Evolutionary conservation across 78 protist genomes (phyloP).

Genomic region (Guillardia theta): DNA sequence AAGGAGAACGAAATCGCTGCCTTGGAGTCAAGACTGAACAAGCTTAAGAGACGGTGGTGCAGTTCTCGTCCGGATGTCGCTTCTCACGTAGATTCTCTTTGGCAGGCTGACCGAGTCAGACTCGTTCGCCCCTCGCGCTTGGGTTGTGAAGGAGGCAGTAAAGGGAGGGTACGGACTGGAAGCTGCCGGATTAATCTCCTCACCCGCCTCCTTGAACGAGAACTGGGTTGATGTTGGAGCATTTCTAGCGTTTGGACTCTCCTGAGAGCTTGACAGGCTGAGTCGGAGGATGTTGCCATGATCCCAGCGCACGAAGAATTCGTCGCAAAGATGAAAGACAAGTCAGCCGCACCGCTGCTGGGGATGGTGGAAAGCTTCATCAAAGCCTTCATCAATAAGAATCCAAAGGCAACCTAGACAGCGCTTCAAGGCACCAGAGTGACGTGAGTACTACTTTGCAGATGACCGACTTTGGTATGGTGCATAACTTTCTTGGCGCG

Average conservation of each 20-base stretch:
- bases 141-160: neutral
- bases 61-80: too few species aligned
- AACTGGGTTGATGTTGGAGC: too few species aligned
- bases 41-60: neutral
- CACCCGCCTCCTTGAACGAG: too few species aligned
- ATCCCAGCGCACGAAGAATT: neutral
- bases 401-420: neutral
- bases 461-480: neutral
- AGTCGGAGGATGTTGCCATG: too few species aligned
- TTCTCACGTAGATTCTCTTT: too few species aligned
- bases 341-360: neutral
- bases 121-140: neutral
- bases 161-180: neutral
- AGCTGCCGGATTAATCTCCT: neutral
- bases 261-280: too few species aligned
- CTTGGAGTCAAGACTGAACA: neutral
- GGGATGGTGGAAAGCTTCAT: neutral
- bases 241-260: too few species aligned
- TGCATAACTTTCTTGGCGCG: conserved; percentile 7
- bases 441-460: neutral
- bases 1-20: neutral
- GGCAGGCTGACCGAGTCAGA: neutral
- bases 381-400: neutral
- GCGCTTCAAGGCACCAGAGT: neutral
- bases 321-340: neutral